Evolutionary conservation across 441 rosid genomes (phyloP), one percentile per base, ranked within the genome.

Genomic region (Jatropha podagrica): DNA sequence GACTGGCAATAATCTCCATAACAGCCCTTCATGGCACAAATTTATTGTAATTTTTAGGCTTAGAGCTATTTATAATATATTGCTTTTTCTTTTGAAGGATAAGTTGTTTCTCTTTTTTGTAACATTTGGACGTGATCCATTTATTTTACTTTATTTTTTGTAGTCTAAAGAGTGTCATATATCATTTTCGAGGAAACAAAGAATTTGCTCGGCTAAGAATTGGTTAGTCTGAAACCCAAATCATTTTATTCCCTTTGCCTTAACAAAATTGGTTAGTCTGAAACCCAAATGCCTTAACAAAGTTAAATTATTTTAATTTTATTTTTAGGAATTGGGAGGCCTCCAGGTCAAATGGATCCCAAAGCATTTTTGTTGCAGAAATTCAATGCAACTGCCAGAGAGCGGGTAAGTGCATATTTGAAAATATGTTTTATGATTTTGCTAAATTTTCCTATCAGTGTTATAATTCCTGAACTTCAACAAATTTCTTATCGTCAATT

Each of bases 281-380:
- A 46, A 70, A 49, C 62, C 62, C 49, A 2, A 26, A 59, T 63
- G 10, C 17, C 23, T 23, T 26, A 15, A 3, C 58, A 20, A 27
- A 40, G 17, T 18, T 59, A 42, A 59, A 67, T 44, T 44, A 40
- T 60, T 75, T 59, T 61, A 1, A 37, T 46, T 73, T 18, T 55
- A 59, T 72, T 66, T 38, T 41, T 65, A 92, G 97, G 97, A 76
- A 91, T 93, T 23, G 95, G 95, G 37, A 88, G 85, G 81, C 97
- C 98, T 56, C 96, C 95, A 11, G 97, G 99, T 81, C 98, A 91
- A 84, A 95, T 93, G 98, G 99, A 95, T 80, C 99, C 99, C 49
- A 95, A 93, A 78, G 99, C 98, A 71, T 95, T 91, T 78, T 81
- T 91, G 84, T 81, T 95, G 75, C 98, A 95, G 85, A 93, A 85